Percentiles rank a stretch among this genome's conserved stretches.
phyloP scores from a whole-genome alignment of 2,329 filamentous ascomycete genomes.

The Rhexocercosporidium sp. region DNA sequence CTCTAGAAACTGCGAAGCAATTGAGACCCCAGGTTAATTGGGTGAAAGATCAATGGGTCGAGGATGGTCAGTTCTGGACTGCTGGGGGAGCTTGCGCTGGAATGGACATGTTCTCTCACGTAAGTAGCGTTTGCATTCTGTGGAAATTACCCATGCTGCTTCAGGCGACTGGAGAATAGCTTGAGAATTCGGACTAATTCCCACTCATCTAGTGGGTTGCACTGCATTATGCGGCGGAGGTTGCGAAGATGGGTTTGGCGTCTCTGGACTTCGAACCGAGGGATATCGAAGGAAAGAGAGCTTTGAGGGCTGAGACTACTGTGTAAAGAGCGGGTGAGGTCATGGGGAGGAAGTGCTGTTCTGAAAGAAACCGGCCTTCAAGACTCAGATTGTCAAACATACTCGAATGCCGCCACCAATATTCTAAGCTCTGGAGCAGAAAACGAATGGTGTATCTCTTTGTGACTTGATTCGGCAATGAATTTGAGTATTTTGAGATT shows the following conservation, averaged over 20 bases:
- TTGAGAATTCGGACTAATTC: neutral
- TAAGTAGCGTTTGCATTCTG: neutral
- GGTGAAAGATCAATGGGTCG: slow-evolving; percentile 51
- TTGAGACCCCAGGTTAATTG: slow-evolving; percentile 50
- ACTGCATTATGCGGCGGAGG: slow-evolving; percentile 32
- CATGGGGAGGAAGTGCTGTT: no score
- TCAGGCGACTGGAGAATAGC: no score
- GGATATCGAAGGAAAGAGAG: slow-evolving; percentile 42
- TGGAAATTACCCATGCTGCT: no score
- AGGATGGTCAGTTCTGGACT: slow-evolving; percentile 54
- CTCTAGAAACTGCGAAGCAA: slow-evolving; percentile 40
- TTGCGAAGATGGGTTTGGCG: slow-evolving; percentile 23
- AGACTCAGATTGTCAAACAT: no score
- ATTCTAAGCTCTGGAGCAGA: no score
- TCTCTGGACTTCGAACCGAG: slow-evolving; percentile 37
- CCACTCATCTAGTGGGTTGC: slow-evolving; percentile 28
- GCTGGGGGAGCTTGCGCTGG: slow-evolving; percentile 51
- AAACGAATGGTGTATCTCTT: no score
- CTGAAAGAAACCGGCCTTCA: no score
- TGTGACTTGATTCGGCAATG: no score
- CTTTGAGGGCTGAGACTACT: neutral
- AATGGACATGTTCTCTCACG: slow-evolving; percentile 43
- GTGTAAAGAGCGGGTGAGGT: neutral
- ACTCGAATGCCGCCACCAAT: no score
- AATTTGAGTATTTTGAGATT: no score